Percentiles rank a stretch among this genome's conserved stretches.
Conservation (phyloP, 2,329 filamentous ascomycete genomes). For the Cytospora leucostoma region DNA sequence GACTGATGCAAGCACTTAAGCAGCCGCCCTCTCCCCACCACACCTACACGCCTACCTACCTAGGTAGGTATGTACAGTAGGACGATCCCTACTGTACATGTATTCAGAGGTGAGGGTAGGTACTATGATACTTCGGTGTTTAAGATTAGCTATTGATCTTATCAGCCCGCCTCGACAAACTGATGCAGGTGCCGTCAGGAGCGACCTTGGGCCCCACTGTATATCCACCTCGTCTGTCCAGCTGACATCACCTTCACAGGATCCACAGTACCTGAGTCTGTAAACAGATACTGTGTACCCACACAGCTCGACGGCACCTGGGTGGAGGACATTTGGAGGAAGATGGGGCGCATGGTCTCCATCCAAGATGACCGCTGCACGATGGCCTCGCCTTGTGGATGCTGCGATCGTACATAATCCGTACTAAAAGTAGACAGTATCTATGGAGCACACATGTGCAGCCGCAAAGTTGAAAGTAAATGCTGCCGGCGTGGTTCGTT, state of each 20-base stretch:
- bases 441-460: not conserved
- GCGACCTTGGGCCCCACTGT: conserved; percentile 10
- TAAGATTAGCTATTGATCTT: not conserved
- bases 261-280: not conserved
- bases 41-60: not conserved
- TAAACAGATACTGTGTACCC: not conserved
- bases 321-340: no score
- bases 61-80: not conserved
- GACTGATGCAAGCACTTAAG: no score
- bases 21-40: no score
- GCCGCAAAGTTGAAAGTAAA: not conserved
- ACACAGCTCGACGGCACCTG: no score
- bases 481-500: not conserved
- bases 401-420: conserved; percentile 10
- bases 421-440: not conserved
- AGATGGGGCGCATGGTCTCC: not conserved
- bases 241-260: conserved; percentile 16
- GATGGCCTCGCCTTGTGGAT: conserved; percentile 2
- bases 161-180: not conserved
- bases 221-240: conserved; percentile 12
- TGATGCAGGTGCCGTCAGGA: no score
- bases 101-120: no score
- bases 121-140: not conserved
- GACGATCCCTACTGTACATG: not conserved
- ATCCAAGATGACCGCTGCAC: not conserved